Base-by-base conservation (phyloP, 2,329 filamentous ascomycete species). In the Dactylellina drechsleri region DNA sequence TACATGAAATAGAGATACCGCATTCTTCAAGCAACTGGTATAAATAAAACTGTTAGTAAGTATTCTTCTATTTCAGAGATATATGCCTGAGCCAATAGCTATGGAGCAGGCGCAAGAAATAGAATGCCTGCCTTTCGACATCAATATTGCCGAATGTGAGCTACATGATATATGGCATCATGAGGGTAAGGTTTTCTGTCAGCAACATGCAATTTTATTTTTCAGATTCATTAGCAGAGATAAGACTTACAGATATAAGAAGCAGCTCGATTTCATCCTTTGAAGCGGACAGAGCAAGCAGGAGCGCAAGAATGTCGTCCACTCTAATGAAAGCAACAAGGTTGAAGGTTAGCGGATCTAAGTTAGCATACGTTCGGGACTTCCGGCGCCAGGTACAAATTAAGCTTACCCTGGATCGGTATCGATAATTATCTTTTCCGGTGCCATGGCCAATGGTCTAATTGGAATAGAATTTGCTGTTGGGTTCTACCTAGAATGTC, bases 131-230 rank as follows among this genome's bases (percentile, higher is more conserved):
- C 91, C 89, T 93, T 77, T 93, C 86, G 15, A 97, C 88, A 78
- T 93, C 89, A 20, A 98, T 92, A 81, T 99, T 99, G 67, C 95
- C 95, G 82, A 95, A 97, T 0, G 93, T 97, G 74, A 97, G 66
- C 71, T 75, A 31, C 16, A 26, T 8, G 1, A 28, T 53, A 5
- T 36, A 43, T 20, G n/a, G 4, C 23, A 40, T 15, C 53, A 40
- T 12, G n/a, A 41, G 28, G 15, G 12, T 5, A 40, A 57, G 16
- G 10, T 12, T 20, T 49, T 36, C 5, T 10, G 10, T 36, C 31
- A 36, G 31, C 31, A 36, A 36, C 6, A 10, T 36, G 31, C 6
- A 47, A 15, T 47, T 20, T 8, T 7, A 12, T 8, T n/a, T 13
- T 47, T 2, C 2, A 26, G 40, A n/a, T 36, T 26, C n/a, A 13